These are phyloP conservation scores for Marvania coccoides DNA, from an alignment of 139 green algal species.

Conservation along the genomic window DNA sequence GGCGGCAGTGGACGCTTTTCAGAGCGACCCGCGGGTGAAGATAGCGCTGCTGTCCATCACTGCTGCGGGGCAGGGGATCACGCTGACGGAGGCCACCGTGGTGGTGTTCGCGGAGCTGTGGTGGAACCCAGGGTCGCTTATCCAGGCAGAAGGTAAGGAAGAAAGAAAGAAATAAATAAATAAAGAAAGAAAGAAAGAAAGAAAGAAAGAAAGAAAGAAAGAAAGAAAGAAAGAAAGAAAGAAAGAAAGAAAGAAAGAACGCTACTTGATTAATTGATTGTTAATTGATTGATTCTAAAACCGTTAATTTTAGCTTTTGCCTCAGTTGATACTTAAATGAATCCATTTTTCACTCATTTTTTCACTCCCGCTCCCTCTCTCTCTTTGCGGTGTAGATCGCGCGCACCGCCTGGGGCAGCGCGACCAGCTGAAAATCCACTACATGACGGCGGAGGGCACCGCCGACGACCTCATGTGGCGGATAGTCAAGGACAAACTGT, in stretches of 20 bases:
- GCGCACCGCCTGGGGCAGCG: slow-evolving; percentile 35
- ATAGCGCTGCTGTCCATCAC: slow-evolving; percentile 39
- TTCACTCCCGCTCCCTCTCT: background rate
- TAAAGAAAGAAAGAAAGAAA: background rate
- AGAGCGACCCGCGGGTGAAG: slow-evolving; percentile 4
- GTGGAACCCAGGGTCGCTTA: slow-evolving; percentile 29
- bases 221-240: background rate
- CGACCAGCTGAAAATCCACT: slow-evolving; percentile 28
- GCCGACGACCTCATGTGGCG: slow-evolving; percentile 37
- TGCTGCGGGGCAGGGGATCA: slow-evolving; percentile 31
- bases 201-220: background rate
- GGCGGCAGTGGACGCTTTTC: slow-evolving; percentile 32
- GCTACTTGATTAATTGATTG: no score
- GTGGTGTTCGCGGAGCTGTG: slow-evolving; percentile 50
- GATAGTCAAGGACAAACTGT: slow-evolving; percentile 57
- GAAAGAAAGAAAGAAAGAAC: background rate
- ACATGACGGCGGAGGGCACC: slow-evolving; percentile 18
- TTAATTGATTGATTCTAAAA: background rate
- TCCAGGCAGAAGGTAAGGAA: slow-evolving; percentile 9
- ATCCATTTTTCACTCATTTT: background rate
- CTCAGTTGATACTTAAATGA: background rate
- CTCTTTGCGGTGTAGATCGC: slow-evolving; percentile 30
- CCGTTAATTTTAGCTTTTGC: background rate
- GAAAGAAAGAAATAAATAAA: no score
- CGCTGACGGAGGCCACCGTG: slow-evolving; percentile 18